phyloP scores from a whole-genome alignment of 2,329 filamentous ascomycete genomes.

The Leptographium lundbergii region DNA sequence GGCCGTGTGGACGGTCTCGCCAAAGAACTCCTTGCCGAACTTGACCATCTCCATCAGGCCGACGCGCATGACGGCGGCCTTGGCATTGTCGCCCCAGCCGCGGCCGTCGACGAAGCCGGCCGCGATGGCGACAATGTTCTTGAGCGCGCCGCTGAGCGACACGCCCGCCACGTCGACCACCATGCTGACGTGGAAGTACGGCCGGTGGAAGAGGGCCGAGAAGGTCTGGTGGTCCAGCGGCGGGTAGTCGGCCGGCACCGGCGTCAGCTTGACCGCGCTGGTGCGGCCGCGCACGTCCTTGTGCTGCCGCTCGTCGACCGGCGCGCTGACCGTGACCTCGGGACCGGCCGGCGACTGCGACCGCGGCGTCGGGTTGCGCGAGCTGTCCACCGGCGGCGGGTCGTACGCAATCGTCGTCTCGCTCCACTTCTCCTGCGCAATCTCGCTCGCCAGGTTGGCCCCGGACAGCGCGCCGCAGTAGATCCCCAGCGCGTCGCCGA shows the following conservation, averaged over 20 bases:
- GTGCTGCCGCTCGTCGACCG: conserved; percentile 25
- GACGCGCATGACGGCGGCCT: conserved; percentile 96
- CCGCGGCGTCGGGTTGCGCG: conserved; percentile 53
- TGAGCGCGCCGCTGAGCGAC: conserved; percentile 84
- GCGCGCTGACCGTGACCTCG: conserved; percentile 36
- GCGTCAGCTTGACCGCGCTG: conserved; percentile 57
- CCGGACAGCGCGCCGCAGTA: conserved; percentile 94
- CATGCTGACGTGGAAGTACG: conserved; percentile 94
- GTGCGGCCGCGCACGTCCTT: conserved; percentile 55
- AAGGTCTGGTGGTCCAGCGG: conserved; percentile 75
- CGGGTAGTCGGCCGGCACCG: conserved; percentile 71
- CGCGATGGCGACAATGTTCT: conserved; percentile 91
- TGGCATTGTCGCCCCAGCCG: conserved; percentile 97
- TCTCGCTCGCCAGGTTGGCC: conserved; percentile 91
- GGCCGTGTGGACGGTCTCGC: conserved; percentile 60
- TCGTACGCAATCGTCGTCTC: conserved; percentile 97
- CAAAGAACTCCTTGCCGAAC: conserved; percentile 90
- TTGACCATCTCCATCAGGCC: conserved; percentile 93
- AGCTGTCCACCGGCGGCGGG: conserved; percentile 72
- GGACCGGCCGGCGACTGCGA: conserved; percentile 30
- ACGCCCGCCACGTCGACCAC: conserved; percentile 94
- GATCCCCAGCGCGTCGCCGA: conserved; percentile 80
- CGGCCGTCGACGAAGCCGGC: conserved; percentile 91
- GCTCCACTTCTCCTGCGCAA: conserved; percentile 85
- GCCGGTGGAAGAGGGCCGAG: conserved; percentile 80